A percentile compares a stretch with the other conserved stretches of the same genome.
phyloP scores from a whole-genome alignment of 2,329 filamentous ascomycete species.

The Aschersonia sp. region DNA sequence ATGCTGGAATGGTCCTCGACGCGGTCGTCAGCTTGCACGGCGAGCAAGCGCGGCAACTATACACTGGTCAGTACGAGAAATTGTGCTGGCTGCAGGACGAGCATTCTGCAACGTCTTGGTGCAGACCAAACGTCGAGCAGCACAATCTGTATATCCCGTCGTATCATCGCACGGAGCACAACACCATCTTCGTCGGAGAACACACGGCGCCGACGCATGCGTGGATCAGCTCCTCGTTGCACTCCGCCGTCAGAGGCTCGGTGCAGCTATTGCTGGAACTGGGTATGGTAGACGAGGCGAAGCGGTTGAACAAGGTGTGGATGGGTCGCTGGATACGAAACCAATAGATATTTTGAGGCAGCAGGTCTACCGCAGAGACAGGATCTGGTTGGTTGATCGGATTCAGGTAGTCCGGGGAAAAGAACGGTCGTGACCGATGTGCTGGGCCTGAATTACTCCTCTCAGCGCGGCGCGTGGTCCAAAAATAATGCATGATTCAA shows the following conservation, averaged over 20 bases:
- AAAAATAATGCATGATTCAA: no score
- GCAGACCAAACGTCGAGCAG: slow-evolving; percentile 33
- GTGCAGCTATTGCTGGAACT: slow-evolving; percentile 1
- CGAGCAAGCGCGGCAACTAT: slow-evolving; percentile 35
- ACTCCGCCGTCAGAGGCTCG: not conserved
- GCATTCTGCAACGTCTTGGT: slow-evolving; percentile 42
- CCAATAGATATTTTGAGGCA: no score
- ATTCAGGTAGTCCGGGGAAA: no score
- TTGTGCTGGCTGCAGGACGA: slow-evolving; percentile 44
- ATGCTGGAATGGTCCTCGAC: slow-evolving; percentile 2
- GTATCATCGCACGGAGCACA: slow-evolving; percentile 43
- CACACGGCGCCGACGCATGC: slow-evolving; percentile 40
- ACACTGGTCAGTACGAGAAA: slow-evolving; percentile 40
- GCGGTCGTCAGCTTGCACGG: slow-evolving; percentile 6
- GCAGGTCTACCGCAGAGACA: no score
- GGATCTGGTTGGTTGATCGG: no score
- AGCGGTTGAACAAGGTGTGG: slow-evolving; percentile 38
- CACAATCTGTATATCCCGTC: slow-evolving; percentile 45
- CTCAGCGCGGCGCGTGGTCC: no score
- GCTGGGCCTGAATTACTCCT: no score
- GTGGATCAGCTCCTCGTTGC: slow-evolving; percentile 22
- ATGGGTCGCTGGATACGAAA: slow-evolving; percentile 41
- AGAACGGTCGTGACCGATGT: no score
- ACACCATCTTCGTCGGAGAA: slow-evolving; percentile 17
- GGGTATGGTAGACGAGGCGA: slow-evolving; percentile 32